Base-by-base conservation (phyloP, 2,329 filamentous ascomycete species). In the Cladophialophora yegresii region DNA sequence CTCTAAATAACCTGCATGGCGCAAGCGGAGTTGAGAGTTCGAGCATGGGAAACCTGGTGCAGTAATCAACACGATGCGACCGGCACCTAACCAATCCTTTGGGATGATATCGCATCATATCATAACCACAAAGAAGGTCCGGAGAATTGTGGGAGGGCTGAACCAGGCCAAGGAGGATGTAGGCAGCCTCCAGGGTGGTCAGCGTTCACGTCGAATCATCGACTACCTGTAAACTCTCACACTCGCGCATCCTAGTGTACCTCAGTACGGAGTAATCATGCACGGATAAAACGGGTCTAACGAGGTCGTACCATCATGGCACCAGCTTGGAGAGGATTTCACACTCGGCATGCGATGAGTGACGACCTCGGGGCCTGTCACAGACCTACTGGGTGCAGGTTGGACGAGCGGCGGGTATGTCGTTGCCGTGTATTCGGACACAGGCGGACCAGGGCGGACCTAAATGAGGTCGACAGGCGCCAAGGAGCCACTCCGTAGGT, bases 11-110 rank as follows among this genome's bases (percentile, higher is more conserved):
- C 58, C 45, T 54, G 58, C 50, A 33, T 13, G 16, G 12, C 36
- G 20, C 22, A 36, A 43, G 58, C 33, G 50, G 58, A 43, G 32
- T 43, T n/a, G 50, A 61, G 36, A 40, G 20, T 54, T 49, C 33
- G 20, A 6, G 16, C 43, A 43, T 45, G 49, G 58, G 33, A 6
- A 54, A 54, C 58, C 50, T 32, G 50, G 58, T 36, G 45, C 51
- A 30, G 30, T 40, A 51, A 47, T 61, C 33, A 61, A 53, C 32
- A 4, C 23, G 50, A 47, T 40, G 49, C 22, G 47, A 47, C 32
- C 32, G 13, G 28, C n/a, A 28, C 26, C 26, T 28, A 28, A 28
- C 3, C 26, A 3, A 28, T 45, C 32, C 7, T 47, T 50, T 59
- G 28, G 47, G 40, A 36, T 30, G 47, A 40, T n/a, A 30, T 53